Base-by-base conservation (phyloP, 306 rosid species). In the Vicia villosa region DNA sequence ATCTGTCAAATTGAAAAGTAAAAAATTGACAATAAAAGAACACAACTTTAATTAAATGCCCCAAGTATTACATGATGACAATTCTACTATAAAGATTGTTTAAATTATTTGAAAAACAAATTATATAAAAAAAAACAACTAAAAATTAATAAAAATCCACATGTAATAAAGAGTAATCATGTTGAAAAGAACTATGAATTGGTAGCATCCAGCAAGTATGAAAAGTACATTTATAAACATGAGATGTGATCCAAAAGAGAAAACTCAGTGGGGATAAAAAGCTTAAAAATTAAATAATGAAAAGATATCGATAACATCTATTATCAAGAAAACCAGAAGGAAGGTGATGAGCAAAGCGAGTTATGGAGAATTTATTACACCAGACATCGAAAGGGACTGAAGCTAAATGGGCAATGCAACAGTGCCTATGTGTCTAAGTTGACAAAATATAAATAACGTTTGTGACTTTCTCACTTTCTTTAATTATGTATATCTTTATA, bases 381-480 rank as follows among this genome's bases (percentile, higher is more conserved):
- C 83, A 74, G 88, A 81, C 86, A 83, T 67, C 78, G 90, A 83
- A 83, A 86, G 80, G 69, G 88, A 86, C 86, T 13, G 38, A 46
- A 79, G 78, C 80, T 59, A 34, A 32, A 15, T 59, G 65, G 65
- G n/a, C 65, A 59, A 32, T 59, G 65, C 2, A 32, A 59, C 24
- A 15, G 65, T 59, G 22, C 21, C 21, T 32, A 34, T 32, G 65
- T 58, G 65, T 41, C 65, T 58, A 78, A 73, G 66, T 72, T 71
- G 72, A 79, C 88, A 77, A 66, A 63, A 83, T 76, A 71, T 75
- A 57, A 83, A 81, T 77, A 73, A 73, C 83, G 26, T 2, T 43
- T 51, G 34, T 62, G 41, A 10, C 42, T 73, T 66, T 57, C 62
- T 80, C 74, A 63, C 72, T 69, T 73, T 61, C 67, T 69, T 19